Percentiles rank a stretch among this genome's conserved stretches.
Evolutionary conservation across 768 basidiomycete species (phyloP).

Genomic region (Lentinula raphanica): DNA sequence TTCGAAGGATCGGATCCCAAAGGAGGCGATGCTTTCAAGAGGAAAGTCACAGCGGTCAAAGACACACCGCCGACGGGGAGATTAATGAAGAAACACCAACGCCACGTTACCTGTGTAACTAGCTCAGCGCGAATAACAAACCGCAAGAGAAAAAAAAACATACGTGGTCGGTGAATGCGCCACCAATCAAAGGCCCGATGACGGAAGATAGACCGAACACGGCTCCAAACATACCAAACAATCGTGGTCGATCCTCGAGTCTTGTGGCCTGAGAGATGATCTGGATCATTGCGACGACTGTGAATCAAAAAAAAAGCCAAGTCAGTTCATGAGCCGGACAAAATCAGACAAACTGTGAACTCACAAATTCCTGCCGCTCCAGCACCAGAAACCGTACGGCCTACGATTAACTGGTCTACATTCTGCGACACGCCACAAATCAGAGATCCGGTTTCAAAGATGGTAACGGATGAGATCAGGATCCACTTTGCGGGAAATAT

Average conservation of each 20-base stretch:
- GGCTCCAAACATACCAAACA: slow-evolving; percentile 35
- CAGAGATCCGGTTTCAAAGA: slow-evolving; percentile 41
- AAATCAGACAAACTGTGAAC: background rate
- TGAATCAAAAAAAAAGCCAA: too few species aligned
- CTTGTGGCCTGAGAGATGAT: slow-evolving; percentile 20
- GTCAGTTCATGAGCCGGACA: background rate
- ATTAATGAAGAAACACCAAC: slow-evolving; percentile 14
- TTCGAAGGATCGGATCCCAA: slow-evolving; percentile 12
- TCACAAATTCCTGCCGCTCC: slow-evolving; percentile 31
- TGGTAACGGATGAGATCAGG: slow-evolving; percentile 4
- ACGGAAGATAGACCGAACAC: slow-evolving; percentile 12
- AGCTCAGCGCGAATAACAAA: background rate
- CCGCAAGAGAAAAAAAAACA: background rate
- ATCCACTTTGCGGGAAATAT: slow-evolving; percentile 28
- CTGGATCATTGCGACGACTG: slow-evolving; percentile 5
- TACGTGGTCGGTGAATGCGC: slow-evolving; percentile 22
- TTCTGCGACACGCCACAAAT: slow-evolving; percentile 29
- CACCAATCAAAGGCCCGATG: slow-evolving; percentile 22
- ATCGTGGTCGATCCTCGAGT: slow-evolving; percentile 23
- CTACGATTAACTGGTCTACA: slow-evolving; percentile 28
- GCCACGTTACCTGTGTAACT: background rate
- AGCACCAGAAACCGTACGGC: slow-evolving; percentile 36
- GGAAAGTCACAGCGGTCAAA: slow-evolving; percentile 5
- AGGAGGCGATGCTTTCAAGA: slow-evolving; percentile 12
- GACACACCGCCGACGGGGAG: slow-evolving; percentile 16